Percentiles rank a stretch among this genome's conserved stretches.
phyloP scores from a whole-genome alignment of 768 basidiomycete genomes.

The Lactarius vividus region DNA sequence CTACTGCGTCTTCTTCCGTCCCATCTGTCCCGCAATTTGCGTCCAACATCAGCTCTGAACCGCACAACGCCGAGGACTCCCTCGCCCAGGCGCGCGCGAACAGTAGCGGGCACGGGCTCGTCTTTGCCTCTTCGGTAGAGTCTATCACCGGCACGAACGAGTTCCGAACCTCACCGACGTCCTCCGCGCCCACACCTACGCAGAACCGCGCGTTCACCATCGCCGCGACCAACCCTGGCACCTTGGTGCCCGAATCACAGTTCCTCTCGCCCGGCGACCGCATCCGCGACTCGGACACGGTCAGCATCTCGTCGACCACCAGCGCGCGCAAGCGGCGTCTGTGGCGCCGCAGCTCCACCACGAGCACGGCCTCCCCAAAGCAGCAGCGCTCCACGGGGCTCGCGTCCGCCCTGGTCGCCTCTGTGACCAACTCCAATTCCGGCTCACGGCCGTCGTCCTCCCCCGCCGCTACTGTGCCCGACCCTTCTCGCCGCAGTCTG shows the following conservation, averaged over 20 bases:
- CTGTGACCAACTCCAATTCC: conserved; percentile 61
- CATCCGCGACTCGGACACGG: conserved; percentile 27
- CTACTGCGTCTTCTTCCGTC: not conserved
- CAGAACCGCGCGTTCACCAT: conserved; percentile 11
- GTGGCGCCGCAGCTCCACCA: conserved; percentile 22
- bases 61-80: conserved; percentile 19
- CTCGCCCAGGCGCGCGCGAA: not conserved
- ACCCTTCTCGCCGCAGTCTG: conserved; percentile 3
- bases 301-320: conserved; percentile 27
- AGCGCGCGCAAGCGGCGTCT: conserved; percentile 23
- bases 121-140: conserved; percentile 41
- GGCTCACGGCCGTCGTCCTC: conserved; percentile 31
- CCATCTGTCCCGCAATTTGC: not conserved
- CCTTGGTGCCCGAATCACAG: not conserved
- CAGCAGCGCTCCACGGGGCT: conserved; percentile 48
- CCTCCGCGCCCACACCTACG: conserved; percentile 6
- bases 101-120: conserved; percentile 18
- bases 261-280: conserved; percentile 21
- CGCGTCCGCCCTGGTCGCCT: conserved; percentile 66
- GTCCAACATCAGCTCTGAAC: not conserved
- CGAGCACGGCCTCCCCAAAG: conserved; percentile 30
- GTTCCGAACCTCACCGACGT: conserved; percentile 8
- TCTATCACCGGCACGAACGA: conserved; percentile 38
- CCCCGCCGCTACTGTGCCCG: conserved; percentile 12
- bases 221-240: not conserved